These are phyloP conservation scores for Exophiala lecanii-corni DNA, from an alignment of 2,329 filamentous ascomycete genomes.

Conservation along the genomic window DNA sequence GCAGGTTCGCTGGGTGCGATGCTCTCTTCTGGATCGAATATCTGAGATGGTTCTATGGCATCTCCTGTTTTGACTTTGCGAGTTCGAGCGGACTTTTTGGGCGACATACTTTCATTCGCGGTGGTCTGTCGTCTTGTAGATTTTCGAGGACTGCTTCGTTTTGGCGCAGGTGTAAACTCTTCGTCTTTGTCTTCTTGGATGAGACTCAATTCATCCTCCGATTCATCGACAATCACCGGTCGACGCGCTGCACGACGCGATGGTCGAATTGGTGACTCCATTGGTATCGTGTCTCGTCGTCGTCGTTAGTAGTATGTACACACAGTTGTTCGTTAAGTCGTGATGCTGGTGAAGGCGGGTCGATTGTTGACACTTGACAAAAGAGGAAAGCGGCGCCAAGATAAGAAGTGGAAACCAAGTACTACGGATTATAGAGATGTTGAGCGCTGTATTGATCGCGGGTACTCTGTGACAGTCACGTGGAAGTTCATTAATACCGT, in stretches of 20 bases:
- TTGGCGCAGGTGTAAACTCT: constrained; percentile 72
- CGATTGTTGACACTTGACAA: background rate
- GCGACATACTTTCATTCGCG: constrained; percentile 41
- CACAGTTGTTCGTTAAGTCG: too few relatives aligned
- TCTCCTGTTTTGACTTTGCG: constrained; percentile 47
- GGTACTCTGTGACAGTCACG: too few relatives aligned
- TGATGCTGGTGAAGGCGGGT: background rate
- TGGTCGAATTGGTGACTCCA: constrained; percentile 45
- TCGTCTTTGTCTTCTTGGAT: constrained; percentile 62
- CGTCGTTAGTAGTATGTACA: too few relatives aligned
- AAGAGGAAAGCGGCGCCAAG: background rate
- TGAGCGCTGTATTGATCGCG: too few relatives aligned
- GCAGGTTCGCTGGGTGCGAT: constrained; percentile 43
- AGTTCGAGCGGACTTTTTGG: constrained; percentile 32
- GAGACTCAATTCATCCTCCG: constrained; percentile 61
- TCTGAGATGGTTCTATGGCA: constrained; percentile 56
- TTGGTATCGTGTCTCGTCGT: constrained; percentile 14
- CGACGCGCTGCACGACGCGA: constrained; percentile 62
- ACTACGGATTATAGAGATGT: too few relatives aligned
- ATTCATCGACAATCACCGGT: constrained; percentile 69
- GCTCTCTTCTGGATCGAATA: constrained; percentile 55
- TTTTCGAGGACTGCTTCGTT: constrained; percentile 54
- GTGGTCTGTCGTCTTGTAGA: constrained; percentile 53
- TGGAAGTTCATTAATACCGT: too few relatives aligned
- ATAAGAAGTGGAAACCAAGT: too few relatives aligned